Evolutionary conservation across 2,329 filamentous ascomycete species (phyloP).

Genomic region (Epichloe brachyelytri): DNA sequence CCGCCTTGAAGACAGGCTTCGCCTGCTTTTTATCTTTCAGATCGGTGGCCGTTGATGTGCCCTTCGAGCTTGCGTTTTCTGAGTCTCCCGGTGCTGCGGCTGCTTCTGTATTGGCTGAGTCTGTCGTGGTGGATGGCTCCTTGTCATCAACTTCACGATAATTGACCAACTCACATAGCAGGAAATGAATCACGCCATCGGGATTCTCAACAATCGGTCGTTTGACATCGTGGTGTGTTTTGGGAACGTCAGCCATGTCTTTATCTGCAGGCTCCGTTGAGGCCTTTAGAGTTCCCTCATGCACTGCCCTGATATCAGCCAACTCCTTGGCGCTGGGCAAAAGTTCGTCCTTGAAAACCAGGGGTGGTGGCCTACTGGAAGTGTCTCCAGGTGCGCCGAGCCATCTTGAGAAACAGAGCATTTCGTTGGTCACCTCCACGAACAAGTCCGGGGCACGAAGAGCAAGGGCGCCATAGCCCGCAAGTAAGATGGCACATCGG

Average conservation of each 20-base stretch:
- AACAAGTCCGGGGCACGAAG: slow-evolving; percentile 77
- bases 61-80: slow-evolving; percentile 19
- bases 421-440: slow-evolving; percentile 75
- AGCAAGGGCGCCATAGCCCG: slow-evolving; percentile 67
- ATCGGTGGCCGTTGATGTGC: slow-evolving; percentile 22
- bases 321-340: not conserved
- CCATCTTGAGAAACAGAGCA: slow-evolving; percentile 61
- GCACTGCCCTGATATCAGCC: slow-evolving; percentile 6
- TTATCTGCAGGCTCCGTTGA: slow-evolving; percentile 48
- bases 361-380: slow-evolving; percentile 17
- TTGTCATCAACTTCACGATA: slow-evolving; percentile 90
- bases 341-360: slow-evolving; percentile 28
- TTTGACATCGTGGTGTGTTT: slow-evolving; percentile 55
- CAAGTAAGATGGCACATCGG: slow-evolving; percentile 62
- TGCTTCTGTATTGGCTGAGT: slow-evolving; percentile 27
- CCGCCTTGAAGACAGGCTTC: slow-evolving; percentile 73
- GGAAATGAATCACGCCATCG: slow-evolving; percentile 88
- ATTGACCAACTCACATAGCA: slow-evolving; percentile 81
- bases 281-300: slow-evolving; percentile 37
- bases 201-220: slow-evolving; percentile 80
- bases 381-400: slow-evolving; percentile 22
- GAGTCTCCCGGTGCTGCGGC: slow-evolving; percentile 17
- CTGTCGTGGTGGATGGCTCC: slow-evolving; percentile 35
- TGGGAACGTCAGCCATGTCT: slow-evolving; percentile 51
- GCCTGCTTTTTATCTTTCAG: slow-evolving; percentile 47